phyloP scores from a whole-genome alignment of 768 basidiomycete species.

The Suillus ampliporus region DNA sequence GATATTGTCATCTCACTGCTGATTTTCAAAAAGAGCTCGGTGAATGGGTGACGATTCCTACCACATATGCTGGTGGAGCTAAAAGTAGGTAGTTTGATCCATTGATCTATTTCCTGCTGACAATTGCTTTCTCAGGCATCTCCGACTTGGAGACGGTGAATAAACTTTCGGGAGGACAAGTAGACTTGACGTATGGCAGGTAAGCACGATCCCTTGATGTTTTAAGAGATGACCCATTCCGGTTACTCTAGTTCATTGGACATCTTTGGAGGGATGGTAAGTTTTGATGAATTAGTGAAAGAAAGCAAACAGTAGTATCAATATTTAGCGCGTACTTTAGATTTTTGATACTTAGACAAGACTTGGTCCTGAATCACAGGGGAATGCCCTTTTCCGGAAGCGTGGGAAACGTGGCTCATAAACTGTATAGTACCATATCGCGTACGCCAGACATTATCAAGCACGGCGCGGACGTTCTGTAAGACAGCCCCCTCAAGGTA shows the following conservation, averaged over 20 bases:
- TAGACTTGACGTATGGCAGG: slow-evolving; percentile 50
- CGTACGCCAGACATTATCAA: slow-evolving; percentile 36
- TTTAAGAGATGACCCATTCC: slow-evolving; percentile 5
- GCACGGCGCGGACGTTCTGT: slow-evolving; percentile 33
- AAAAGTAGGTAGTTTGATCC: slow-evolving; percentile 59
- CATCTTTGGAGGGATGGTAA: slow-evolving; percentile 73
- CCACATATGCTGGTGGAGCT: slow-evolving; percentile 97
- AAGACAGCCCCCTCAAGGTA: slow-evolving; percentile 45
- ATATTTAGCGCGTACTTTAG: background rate
- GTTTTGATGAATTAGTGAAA: slow-evolving; percentile 58
- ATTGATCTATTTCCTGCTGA: slow-evolving; percentile 11
- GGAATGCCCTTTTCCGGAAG: slow-evolving; percentile 5
- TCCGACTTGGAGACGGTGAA: slow-evolving; percentile 84
- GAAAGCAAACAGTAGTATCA: slow-evolving; percentile 24
- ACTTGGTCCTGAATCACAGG: slow-evolving; percentile 10
- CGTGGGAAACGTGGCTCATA: slow-evolving; percentile 49
- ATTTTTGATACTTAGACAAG: background rate
- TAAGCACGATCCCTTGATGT: slow-evolving; percentile 27
- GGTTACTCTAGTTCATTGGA: slow-evolving; percentile 55
- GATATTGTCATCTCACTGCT: slow-evolving; percentile 15
- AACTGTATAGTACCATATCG: slow-evolving; percentile 45
- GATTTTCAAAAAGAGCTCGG: slow-evolving; percentile 66
- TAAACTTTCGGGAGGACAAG: slow-evolving; percentile 76
- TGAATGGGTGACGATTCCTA: slow-evolving; percentile 89
- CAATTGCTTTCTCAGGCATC: slow-evolving; percentile 55